Percentiles rank a stretch among this genome's conserved stretches.
phyloP scores from a whole-genome alignment of 805 yeast genomes.

The Suhomyces sp. region DNA sequence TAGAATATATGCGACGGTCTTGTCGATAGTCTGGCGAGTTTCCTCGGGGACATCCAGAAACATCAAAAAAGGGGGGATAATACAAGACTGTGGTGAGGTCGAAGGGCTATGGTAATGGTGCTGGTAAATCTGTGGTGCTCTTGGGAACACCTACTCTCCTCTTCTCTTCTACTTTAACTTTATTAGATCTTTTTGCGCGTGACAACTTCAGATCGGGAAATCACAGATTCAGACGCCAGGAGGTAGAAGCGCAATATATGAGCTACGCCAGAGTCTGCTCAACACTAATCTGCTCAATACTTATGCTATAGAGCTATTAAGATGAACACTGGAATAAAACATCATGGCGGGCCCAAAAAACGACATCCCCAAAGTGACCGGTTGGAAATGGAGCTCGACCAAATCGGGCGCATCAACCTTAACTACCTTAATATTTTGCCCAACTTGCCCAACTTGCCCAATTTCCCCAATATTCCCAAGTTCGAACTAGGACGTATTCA shows the following conservation, averaged over 20 bases:
- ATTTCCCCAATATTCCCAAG: conserved; percentile 22
- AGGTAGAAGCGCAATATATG: background rate
- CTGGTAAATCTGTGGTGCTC: no score
- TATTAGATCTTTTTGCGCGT: background rate
- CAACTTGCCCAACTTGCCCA: conserved; percentile 20
- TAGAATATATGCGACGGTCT: conserved; percentile 67
- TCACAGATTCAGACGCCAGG: background rate
- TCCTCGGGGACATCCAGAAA: conserved; percentile 2
- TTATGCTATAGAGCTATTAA: no score
- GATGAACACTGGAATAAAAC: no score
- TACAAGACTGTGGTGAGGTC: no score
- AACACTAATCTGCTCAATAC: no score
- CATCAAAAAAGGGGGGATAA: no score
- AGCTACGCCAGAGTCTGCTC: background rate
- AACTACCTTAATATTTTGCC: conserved; percentile 22
- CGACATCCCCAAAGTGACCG: conserved; percentile 12
- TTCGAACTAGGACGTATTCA: conserved; percentile 23
- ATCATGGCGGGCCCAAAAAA: no score
- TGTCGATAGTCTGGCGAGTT: conserved; percentile 51
- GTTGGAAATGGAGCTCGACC: conserved; percentile 47
- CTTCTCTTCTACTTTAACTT: background rate
- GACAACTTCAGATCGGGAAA: background rate
- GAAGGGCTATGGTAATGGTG: background rate
- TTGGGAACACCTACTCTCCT: no score
- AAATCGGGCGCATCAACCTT: conserved; percentile 46